Evolutionary conservation across 2,329 filamentous ascomycete genomes (phyloP).

Genomic region (Penicillium sp.): DNA sequence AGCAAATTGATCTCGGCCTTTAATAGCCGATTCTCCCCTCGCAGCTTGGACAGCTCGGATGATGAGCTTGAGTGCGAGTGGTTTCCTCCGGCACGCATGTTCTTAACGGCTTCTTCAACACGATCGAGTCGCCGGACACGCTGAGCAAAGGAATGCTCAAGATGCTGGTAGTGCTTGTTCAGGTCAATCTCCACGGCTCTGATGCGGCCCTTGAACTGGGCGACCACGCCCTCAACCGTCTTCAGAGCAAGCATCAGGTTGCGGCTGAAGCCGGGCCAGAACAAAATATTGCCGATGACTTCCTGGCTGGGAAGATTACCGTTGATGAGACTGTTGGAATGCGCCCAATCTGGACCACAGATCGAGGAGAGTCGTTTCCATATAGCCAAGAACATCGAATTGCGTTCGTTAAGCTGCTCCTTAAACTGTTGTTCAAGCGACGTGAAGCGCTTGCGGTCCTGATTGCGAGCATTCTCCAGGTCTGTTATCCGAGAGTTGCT

Average conservation of each 20-base stretch:
- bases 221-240: constrained; percentile 77
- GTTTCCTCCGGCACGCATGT: constrained; percentile 45
- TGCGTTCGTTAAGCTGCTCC: constrained; percentile 86
- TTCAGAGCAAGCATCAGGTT: constrained; percentile 86
- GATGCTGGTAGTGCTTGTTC: constrained; percentile 83
- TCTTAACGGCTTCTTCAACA: constrained; percentile 75
- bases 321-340: constrained; percentile 84
- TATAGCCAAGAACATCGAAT: constrained; percentile 79
- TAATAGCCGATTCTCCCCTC: constrained; percentile 60
- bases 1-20: constrained; percentile 68
- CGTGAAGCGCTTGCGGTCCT: constrained; percentile 74
- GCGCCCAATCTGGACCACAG: constrained; percentile 88
- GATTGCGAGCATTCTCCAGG: constrained; percentile 73
- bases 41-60: constrained; percentile 59
- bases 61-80: constrained; percentile 35
- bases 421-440: constrained; percentile 76
- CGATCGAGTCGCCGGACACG: constrained; percentile 83
- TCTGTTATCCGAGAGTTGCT: constrained; percentile 83
- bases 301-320: constrained; percentile 83
- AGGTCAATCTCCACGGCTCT: constrained; percentile 83
- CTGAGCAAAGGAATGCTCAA: constrained; percentile 77
- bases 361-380: constrained; percentile 86
- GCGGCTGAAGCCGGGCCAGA: constrained; percentile 76
- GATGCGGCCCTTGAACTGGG: constrained; percentile 75
- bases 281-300: constrained; percentile 77